Evolutionary conservation across 2,329 filamentous ascomycete genomes (phyloP), one percentile per base, ranked within the genome.

Genomic region (Cadophora malorum): DNA sequence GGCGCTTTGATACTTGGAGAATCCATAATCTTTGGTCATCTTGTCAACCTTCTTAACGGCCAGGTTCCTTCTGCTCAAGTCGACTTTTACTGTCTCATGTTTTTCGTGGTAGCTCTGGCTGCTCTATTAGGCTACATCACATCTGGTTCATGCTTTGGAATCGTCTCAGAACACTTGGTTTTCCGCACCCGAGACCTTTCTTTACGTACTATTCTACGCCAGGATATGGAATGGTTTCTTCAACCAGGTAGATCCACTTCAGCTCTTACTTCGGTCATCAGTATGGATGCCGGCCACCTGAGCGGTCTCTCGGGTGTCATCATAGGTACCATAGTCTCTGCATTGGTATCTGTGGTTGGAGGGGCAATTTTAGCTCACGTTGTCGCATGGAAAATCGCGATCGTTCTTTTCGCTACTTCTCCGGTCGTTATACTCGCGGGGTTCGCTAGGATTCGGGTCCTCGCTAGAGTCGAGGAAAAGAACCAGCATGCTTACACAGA

Each of bases 351-450:
- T 76, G 86, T 93, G 33, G 70, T 92, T 19, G 87, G 85, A 0
- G 90, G 88, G 1, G 88, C 93, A 65, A 86, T 91, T 35, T 76
- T 93, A 10, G 88, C 90, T 0, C 89, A 91, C 70, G 86, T 92
- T 55, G 82, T 94, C 58, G 89, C 89, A 2, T 94, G 91, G 91
- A 90, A 88, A 74, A 92, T 94, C 69, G 90, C 90, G 0, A 79
- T 94, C 16, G 91, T 94, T 3, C 90, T 90, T 65, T 81, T 94
- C 6, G 85, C 90, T 0, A 83, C 87, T 9, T 87, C 93, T 0
- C 91, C 91, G 0, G 79, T 93, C 10, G 84, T 93, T 6, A 82
- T 94, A 0, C 88, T 88, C 1, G 85, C 90, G 0, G 91, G 91
- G 0, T 84, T 91, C 70, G 87, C 93, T 85, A 86, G 91, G 70